Evolutionary conservation across 148 eudicot genomes (phyloP).

Genomic region (Fagopyrum esculentum): DNA sequence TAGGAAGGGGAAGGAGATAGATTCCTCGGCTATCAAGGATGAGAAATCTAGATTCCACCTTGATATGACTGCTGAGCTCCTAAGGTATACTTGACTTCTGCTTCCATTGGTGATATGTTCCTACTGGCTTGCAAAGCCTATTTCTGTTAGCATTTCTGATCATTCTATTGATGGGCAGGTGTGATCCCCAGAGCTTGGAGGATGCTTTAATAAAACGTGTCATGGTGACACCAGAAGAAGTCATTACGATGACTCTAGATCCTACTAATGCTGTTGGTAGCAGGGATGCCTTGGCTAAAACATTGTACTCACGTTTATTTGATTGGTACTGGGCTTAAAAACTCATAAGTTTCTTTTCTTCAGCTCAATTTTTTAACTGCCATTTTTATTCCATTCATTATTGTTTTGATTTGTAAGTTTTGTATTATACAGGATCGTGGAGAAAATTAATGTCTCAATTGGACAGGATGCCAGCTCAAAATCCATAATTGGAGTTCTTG

Average conservation of each 20-base stretch:
- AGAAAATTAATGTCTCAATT: conserved; percentile 47
- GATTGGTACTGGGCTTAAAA: conserved; percentile 38
- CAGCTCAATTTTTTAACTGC: background rate
- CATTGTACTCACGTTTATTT: conserved; percentile 47
- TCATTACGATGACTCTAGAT: conserved; percentile 45
- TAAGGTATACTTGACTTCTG: conserved; percentile 35
- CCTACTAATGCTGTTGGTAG: conserved; percentile 44
- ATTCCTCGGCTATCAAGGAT: conserved; percentile 89
- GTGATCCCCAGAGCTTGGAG: conserved; percentile 48
- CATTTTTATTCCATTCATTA: background rate
- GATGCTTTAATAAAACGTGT: conserved; percentile 55
- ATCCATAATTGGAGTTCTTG: conserved; percentile 58
- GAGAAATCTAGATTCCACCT: conserved; percentile 79
- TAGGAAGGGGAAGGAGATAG: conserved; percentile 80
- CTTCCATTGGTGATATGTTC: conserved; percentile 3
- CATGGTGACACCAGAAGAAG: conserved; percentile 67
- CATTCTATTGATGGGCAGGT: conserved; percentile 25
- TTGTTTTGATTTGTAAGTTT: background rate
- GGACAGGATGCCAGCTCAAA: conserved; percentile 53
- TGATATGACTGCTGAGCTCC: conserved; percentile 82
- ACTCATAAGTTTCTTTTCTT: background rate
- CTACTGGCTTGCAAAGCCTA: background rate
- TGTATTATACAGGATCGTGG: conserved; percentile 41
- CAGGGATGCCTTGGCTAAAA: conserved; percentile 60
- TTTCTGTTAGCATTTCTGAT: background rate